phyloP scores from a whole-genome alignment of 2,329 filamentous ascomycete species.

The Phaeoacremonium minimum region DNA sequence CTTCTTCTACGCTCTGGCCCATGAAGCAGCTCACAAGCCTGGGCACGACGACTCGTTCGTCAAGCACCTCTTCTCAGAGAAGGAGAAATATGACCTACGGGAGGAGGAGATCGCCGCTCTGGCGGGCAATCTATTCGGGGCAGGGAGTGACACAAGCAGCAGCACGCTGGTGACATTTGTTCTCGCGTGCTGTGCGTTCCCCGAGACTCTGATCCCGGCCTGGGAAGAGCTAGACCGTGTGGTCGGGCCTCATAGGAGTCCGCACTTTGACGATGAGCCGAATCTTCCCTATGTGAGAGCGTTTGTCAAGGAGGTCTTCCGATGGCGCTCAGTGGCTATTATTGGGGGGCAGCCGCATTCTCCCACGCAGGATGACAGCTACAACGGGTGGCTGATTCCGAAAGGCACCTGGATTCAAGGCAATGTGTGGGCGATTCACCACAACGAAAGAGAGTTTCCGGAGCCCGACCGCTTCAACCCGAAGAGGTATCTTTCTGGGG shows the following conservation, averaged over 20 bases:
- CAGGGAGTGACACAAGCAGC: slow-evolving; percentile 44
- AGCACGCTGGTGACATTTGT: slow-evolving; percentile 41
- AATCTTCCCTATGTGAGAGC: slow-evolving; percentile 48
- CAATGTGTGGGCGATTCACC: slow-evolving; percentile 46
- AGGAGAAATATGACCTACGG: slow-evolving; percentile 38
- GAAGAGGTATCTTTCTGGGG: slow-evolving; percentile 31
- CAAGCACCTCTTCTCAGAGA: slow-evolving; percentile 42
- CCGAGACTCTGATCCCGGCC: slow-evolving; percentile 39
- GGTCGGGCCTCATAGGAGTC: slow-evolving; percentile 40
- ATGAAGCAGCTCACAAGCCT: slow-evolving; percentile 39
- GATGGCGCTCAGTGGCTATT: slow-evolving; percentile 50
- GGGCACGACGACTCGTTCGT: slow-evolving; percentile 33
- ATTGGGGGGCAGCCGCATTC: slow-evolving; percentile 47
- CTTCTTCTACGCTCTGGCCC: slow-evolving; percentile 48
- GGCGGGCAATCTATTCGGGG: slow-evolving; percentile 43
- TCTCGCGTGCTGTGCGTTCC: slow-evolving; percentile 44
- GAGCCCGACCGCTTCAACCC: slow-evolving; percentile 40
- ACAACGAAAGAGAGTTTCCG: slow-evolving; percentile 40
- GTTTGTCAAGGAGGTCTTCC: slow-evolving; percentile 50
- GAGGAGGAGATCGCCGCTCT: slow-evolving; percentile 39
- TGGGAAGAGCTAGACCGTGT: slow-evolving; percentile 48
- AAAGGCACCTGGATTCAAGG: slow-evolving; percentile 43
- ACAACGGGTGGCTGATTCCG: slow-evolving; percentile 45
- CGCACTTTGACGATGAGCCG: slow-evolving; percentile 40
- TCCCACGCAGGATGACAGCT: slow-evolving; percentile 39